These are phyloP conservation scores for Pyronema omphalodes DNA, from an alignment of 495 filamentous ascomycete genomes.

Conservation along the genomic window DNA sequence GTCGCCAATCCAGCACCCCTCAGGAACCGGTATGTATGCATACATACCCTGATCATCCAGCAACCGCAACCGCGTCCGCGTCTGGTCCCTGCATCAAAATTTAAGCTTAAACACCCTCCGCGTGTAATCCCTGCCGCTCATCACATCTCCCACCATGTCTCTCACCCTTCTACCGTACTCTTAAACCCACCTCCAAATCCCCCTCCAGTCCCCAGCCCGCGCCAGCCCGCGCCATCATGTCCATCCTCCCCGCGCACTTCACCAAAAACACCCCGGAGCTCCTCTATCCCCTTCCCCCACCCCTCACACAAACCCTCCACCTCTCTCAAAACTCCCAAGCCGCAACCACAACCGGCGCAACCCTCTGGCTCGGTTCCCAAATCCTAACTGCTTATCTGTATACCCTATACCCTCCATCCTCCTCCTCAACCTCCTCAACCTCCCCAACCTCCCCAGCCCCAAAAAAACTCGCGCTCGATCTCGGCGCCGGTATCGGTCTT, in stretches of 20 bases:
- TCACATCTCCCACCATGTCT: no score
- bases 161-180: no score
- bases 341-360: constrained; percentile 12
- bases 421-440: background rate
- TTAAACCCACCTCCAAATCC: no score
- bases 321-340: background rate
- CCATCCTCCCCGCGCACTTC: background rate
- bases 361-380: constrained; percentile 17
- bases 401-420: constrained; percentile 2
- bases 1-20: no score
- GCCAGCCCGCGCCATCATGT: background rate
- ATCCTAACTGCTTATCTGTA: constrained; percentile 15
- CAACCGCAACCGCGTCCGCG: no score
- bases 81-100: no score
- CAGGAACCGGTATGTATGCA: no score
- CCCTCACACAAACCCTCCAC: background rate
- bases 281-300: background rate
- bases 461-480: constrained; percentile 12
- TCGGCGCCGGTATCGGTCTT: constrained; percentile 20
- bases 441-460: no score
- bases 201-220: no score
- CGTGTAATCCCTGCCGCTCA: no score
- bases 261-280: background rate
- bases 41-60: no score
- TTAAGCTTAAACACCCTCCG: no score